Conservation (phyloP, 2,329 filamentous ascomycete species). For the Microdochium paspali region DNA sequence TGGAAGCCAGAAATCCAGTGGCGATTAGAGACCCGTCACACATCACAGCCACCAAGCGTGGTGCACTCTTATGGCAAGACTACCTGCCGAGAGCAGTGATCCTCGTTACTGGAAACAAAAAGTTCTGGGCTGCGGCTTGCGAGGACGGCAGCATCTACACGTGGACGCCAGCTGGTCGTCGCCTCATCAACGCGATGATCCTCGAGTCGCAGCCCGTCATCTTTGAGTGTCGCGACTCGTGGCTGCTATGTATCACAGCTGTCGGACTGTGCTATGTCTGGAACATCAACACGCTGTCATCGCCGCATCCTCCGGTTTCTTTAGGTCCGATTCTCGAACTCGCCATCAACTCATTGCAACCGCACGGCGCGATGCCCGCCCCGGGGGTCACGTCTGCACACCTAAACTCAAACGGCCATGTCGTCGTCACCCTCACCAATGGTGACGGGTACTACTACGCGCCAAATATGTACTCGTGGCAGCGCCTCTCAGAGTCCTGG, state of each 20-base stretch:
- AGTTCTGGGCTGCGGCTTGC: slow-evolving; percentile 87
- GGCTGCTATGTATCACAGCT: slow-evolving; percentile 82
- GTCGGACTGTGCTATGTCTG: slow-evolving; percentile 87
- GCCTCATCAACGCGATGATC: slow-evolving; percentile 75
- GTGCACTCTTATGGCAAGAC: slow-evolving; percentile 83
- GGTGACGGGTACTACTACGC: slow-evolving; percentile 92
- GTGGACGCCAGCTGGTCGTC: slow-evolving; percentile 86
- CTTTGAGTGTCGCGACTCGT: slow-evolving; percentile 80
- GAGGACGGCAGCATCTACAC: slow-evolving; percentile 86
- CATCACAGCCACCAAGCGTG: slow-evolving; percentile 72
- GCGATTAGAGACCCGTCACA: slow-evolving; percentile 73
- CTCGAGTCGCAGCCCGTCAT: slow-evolving; percentile 92
- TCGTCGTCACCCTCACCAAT: slow-evolving; percentile 86
- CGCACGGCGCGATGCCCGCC: slow-evolving; percentile 63
- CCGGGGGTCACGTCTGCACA: slow-evolving; percentile 87
- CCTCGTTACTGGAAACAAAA: slow-evolving; percentile 81
- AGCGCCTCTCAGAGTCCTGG: slow-evolving; percentile 92
- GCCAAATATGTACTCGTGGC: slow-evolving; percentile 79
- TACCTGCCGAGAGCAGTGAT: slow-evolving; percentile 80
- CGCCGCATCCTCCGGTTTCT: slow-evolving; percentile 83
- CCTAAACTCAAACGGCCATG: slow-evolving; percentile 76
- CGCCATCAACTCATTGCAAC: slow-evolving; percentile 68
- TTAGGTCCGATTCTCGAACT: slow-evolving; percentile 83
- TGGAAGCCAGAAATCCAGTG: slow-evolving; percentile 82
- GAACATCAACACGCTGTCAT: slow-evolving; percentile 76